phyloP scores from a whole-genome alignment of 2,329 filamentous ascomycete species.

The Pseudocercospora musae region DNA sequence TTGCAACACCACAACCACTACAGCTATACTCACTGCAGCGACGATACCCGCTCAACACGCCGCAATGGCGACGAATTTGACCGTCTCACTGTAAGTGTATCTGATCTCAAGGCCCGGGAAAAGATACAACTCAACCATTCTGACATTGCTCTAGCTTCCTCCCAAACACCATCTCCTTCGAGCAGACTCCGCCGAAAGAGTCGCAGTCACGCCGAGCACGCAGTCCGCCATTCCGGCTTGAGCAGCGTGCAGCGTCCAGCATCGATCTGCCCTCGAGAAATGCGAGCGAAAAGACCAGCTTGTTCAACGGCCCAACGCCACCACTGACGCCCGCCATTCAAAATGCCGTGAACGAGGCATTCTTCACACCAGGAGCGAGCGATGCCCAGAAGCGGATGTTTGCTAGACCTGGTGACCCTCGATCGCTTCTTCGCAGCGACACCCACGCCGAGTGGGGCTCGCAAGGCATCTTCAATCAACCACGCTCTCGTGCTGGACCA shows the following conservation, averaged over 20 bases:
- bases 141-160: conserved; percentile 63
- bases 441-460: conserved; percentile 73
- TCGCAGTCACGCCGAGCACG: conserved; percentile 23
- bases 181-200: conserved; percentile 49
- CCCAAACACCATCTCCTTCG: conserved; percentile 86
- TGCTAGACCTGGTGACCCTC: conserved; percentile 46
- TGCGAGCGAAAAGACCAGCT: conserved; percentile 24
- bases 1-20: not conserved
- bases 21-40: not conserved
- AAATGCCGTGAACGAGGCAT: conserved; percentile 32
- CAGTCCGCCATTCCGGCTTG: conserved; percentile 21
- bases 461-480: conserved; percentile 66
- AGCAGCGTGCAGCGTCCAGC: conserved; percentile 46
- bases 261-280: conserved; percentile 29
- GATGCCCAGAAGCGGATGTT: conserved; percentile 53
- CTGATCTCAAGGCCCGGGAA: not conserved
- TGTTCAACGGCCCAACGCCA: conserved; percentile 40
- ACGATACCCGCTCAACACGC: not conserved
- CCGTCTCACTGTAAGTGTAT: conserved; percentile 34
- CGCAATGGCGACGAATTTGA: conserved; percentile 31
- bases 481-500: conserved; percentile 68
- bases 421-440: conserved; percentile 66
- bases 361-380: conserved; percentile 44
- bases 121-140: not conserved
- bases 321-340: conserved; percentile 41